Base-by-base conservation (phyloP, 495 filamentous ascomycete genomes). In the Penicillium manginii region DNA sequence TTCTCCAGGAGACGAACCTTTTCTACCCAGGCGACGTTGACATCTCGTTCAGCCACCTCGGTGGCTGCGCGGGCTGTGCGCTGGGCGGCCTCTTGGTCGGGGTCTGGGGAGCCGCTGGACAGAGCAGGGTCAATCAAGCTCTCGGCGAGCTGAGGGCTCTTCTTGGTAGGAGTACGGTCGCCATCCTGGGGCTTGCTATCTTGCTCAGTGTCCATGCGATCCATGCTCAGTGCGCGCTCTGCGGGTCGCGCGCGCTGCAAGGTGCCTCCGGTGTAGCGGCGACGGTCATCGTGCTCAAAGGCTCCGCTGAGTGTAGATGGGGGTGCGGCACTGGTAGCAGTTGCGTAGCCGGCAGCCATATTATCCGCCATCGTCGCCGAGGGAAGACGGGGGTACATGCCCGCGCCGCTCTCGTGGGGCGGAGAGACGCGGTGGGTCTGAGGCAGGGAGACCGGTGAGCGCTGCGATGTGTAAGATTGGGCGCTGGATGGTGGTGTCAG, bases 401-500 rank as follows among this genome's bases (percentile, higher is more conserved):
- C 77, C 7, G 85, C 83, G 63, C 82, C 83, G 62, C 84, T 84
- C 50, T 83, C 85, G 56, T 83, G 86, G 26, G 80, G 81, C 21
- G 83, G 89, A 57, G 82, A 91, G 70, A 91, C 82, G 62, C 81
- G 84, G 70, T 80, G 68, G 64, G 68, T 58, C 61, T 77, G 58
- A 65, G 85, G 66, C 22, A 90, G 78, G 22, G 89, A 86, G 64
- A 80, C 82, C 0, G 94, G 93, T 4, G 93, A 97, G 67, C 94
- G 91, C 54, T 87, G 86, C 0, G 91, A 92, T 19, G 85, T 88
- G 74, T 96, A 94, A 1, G 90, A 93, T 68, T 91, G 82, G 15
- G 86, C 83, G 66, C 88, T 92, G n/a, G 91, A 93, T 1, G 93
- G 90, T 8, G 94, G 94, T 0, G 93, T 97, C 66, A 97, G 81